Evolutionary conservation across 2,329 filamentous ascomycete genomes (phyloP), one percentile per base, ranked within the genome.

Genomic region (Neonectria neomacrospora): DNA sequence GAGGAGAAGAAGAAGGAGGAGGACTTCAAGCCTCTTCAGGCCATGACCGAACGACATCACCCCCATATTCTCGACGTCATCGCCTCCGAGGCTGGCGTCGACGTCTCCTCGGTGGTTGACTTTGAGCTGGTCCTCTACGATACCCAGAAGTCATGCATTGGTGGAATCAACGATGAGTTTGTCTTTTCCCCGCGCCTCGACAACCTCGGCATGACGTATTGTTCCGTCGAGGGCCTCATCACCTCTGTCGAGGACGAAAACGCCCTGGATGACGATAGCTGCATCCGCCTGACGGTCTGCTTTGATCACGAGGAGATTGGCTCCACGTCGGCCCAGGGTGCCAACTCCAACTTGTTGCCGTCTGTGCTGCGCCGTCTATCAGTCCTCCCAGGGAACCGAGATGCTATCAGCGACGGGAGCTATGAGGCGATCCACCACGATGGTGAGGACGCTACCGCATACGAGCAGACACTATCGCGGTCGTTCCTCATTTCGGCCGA

Each of bases 231-330:
- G 79, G 94, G 93, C 59, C 84, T 99, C 60, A 93, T 98, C 72
- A 86, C 90, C 67, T 97, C 95, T 0, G 82, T 96, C 26, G 80
- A 84, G 20, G 84, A 87, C 3, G 77, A 86, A 12, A 80, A 83
- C 4, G 86, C 90, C 6, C 86, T 98, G 28, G 88, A 93, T 45
- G 80, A 90, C 22, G 95, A 97, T 74, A 83, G 87, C 3, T 90
- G 88, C 18, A 97, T 98, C 74, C 93, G 96, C 48, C 84, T 99
- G n/a, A 91, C 96, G 70, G 91, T 94, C 37, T 92, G 95, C 79
- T 99, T 99, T 78, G 96, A 99, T 77, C 94, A 99, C 80, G 96
- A 99, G 80, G 96, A 99, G 77, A 96, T 99, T 74, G 96, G 96
- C 57, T 97, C 93, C 65, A 90, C 88, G 61, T 97, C 94, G 3